Evolutionary conservation across 2,329 filamentous ascomycete genomes (phyloP).

Genomic region (Zymoseptoria brevis): DNA sequence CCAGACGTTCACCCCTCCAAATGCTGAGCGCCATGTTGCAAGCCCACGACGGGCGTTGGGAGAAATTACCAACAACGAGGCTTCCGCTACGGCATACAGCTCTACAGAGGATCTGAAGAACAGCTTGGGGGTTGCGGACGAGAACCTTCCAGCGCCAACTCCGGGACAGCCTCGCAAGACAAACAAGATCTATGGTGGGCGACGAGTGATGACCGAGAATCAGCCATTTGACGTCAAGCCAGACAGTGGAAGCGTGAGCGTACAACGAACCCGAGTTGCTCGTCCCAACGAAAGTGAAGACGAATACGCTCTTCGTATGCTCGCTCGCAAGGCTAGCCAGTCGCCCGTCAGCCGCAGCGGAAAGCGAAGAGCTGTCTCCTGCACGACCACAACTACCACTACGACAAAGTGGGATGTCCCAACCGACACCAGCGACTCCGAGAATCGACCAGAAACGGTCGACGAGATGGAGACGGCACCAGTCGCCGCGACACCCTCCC

Average conservation of each 20-base stretch:
- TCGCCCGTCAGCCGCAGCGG: conserved; percentile 50
- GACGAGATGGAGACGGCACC: conserved; percentile 15
- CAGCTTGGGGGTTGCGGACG: conserved; percentile 64
- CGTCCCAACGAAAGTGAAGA: conserved; percentile 68
- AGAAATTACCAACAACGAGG: conserved; percentile 79
- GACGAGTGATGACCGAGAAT: conserved; percentile 38
- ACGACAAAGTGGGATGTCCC: conserved; percentile 38
- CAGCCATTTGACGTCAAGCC: conserved; percentile 43
- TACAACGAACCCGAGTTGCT: conserved; percentile 52
- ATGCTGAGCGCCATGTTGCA: conserved; percentile 57
- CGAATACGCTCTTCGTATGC: conserved; percentile 72
- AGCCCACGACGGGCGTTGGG: conserved; percentile 64
- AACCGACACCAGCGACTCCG: conserved; percentile 41
- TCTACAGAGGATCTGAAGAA: conserved; percentile 22
- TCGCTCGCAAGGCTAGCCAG: conserved; percentile 56
- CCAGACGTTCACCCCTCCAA: conserved; percentile 76
- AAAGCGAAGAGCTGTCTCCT: conserved; percentile 64
- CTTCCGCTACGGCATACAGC: conserved; percentile 20
- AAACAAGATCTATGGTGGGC: conserved; percentile 67
- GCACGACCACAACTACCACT: conserved; percentile 65
- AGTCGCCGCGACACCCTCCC: conserved; percentile 18
- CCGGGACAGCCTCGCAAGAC: conserved; percentile 93
- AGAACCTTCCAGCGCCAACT: conserved; percentile 89
- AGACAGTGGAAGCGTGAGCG: conserved; percentile 54
- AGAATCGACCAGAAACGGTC: conserved; percentile 31